Evolutionary conservation across 1,284 basidiomycete species (phyloP).

Genomic region (Gymnopus androsaceus): DNA sequence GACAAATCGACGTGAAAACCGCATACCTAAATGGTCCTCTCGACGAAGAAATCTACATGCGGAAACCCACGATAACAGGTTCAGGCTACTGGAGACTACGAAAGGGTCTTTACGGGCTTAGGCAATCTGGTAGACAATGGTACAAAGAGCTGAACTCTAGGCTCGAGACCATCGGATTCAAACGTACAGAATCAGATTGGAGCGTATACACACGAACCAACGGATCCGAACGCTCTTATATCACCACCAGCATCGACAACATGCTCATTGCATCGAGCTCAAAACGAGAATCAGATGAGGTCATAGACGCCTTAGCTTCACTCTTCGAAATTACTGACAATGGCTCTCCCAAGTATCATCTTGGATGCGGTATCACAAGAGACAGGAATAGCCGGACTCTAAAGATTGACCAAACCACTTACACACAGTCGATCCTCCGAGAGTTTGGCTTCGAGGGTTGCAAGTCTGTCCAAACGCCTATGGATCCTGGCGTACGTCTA

Average conservation of each 20-base stretch:
- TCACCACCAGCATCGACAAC: no score
- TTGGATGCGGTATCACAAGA: constrained; percentile 28
- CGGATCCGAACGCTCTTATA: constrained; percentile 17
- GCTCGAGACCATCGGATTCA: constrained; percentile 5
- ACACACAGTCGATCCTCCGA: constrained; percentile 23
- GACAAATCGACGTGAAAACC: constrained; percentile 33
- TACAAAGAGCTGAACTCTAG: constrained; percentile 6
- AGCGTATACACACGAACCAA: constrained; percentile 20
- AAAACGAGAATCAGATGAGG: background rate
- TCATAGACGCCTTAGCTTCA: constrained; percentile 17
- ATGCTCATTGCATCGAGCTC: constrained; percentile 22
- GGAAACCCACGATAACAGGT: constrained; percentile 26
- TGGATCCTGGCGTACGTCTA: background rate
- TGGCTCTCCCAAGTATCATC: constrained; percentile 21
- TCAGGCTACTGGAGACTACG: constrained; percentile 16
- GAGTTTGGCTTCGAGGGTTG: constrained; percentile 19
- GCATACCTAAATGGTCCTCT: constrained; percentile 34
- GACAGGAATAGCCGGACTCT: constrained; percentile 23
- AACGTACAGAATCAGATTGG: constrained; percentile 24
- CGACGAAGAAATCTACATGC: constrained; percentile 26
- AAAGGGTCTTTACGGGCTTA: constrained; percentile 6
- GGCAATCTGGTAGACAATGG: constrained; percentile 8
- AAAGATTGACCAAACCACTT: constrained; percentile 27
- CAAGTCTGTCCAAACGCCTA: constrained; percentile 15
- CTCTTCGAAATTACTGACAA: no score